These are phyloP conservation scores for Pythium vanterpoolii DNA, from an alignment of 352 stramenopile species.

Conservation along the genomic window DNA sequence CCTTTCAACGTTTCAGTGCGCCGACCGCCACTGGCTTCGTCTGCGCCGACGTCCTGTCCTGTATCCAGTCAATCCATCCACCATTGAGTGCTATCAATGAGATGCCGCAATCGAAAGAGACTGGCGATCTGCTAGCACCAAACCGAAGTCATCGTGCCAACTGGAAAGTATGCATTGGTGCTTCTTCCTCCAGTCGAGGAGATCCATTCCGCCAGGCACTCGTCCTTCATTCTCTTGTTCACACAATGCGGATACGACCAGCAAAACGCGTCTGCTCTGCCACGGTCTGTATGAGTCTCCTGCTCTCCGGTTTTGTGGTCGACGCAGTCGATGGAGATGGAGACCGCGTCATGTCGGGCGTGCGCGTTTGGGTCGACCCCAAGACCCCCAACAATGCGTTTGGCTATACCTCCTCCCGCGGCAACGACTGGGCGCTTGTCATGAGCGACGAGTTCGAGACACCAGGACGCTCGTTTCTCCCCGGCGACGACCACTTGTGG, in stretches of 20 bases:
- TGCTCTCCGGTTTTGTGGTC: not conserved
- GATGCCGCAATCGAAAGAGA: not conserved
- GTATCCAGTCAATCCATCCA: no score
- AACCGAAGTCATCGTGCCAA: not conserved
- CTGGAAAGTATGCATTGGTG: not conserved
- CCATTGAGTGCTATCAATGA: not conserved
- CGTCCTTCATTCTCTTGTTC: not conserved
- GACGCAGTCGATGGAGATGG: not conserved
- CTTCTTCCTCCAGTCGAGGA: not conserved
- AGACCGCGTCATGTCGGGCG: constrained; percentile 5
- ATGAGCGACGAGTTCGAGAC: constrained; percentile 81
- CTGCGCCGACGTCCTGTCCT: not conserved
- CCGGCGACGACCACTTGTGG: constrained; percentile 92
- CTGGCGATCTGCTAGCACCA: not conserved
- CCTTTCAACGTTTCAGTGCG: not conserved
- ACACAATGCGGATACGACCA: not conserved
- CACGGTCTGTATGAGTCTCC: not conserved
- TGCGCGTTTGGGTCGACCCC: constrained; percentile 49
- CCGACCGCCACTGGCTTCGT: constrained; percentile 2
- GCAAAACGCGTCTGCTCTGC: no score
- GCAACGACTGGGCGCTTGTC: constrained; percentile 45
- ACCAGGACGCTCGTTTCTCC: constrained; percentile 79
- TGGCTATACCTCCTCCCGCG: constrained; percentile 36
- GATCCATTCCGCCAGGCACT: not conserved
- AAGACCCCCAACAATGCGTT: constrained; percentile 37